Base-by-base conservation (phyloP, 1,139 yeast species). In the Pichia norvegensis region DNA sequence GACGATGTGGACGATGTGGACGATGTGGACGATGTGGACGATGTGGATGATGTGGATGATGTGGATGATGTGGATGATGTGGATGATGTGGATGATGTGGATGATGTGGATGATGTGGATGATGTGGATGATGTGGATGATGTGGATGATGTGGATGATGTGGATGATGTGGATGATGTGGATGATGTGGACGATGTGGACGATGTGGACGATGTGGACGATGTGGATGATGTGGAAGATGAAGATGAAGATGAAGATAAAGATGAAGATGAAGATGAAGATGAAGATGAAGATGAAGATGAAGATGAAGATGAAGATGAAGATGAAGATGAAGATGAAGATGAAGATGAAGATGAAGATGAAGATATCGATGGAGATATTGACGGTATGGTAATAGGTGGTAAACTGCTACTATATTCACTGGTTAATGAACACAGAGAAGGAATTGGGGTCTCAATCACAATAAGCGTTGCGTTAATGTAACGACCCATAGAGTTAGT, bases 381-480 rank as follows among this genome's bases (percentile, higher is more conserved):
- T 10, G 20, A 31, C 14, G 35, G 19, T 7, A 31, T 17, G 14
- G 17, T 31, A 20, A 20, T 35, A 14, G 29, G 14, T 20, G 29
- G 22, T 13, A 23, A 22, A 13, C 19, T 22, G 6, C 22, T 22
- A 4, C 8, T 16, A n/a, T n/a, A n/a, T 17, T 16, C 20, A 31
- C 33, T 23, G 4, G 33, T 27, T 6, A 29, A 5, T n/a, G 22
- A 17, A 19, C 16, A 38, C 17, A 42, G 40, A 7, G 43, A n/a
- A 10, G 17, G 14, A 3, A 33, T 23, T n/a, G 41, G 40, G 6
- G 38, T 38, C 29, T 41, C 47, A 31, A 41, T n/a, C 16, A 45
- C 29, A 16, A 45, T 25, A 20, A 41, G 38, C 7, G 47, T 45
- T 16, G 47, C 44, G 35, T 45, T 45, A 3, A 41, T 19, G 27